Percentiles rank a stretch among this genome's conserved stretches.
Evolutionary conservation across 2,329 filamentous ascomycete species (phyloP).

Genomic region (Huntiella decipiens): DNA sequence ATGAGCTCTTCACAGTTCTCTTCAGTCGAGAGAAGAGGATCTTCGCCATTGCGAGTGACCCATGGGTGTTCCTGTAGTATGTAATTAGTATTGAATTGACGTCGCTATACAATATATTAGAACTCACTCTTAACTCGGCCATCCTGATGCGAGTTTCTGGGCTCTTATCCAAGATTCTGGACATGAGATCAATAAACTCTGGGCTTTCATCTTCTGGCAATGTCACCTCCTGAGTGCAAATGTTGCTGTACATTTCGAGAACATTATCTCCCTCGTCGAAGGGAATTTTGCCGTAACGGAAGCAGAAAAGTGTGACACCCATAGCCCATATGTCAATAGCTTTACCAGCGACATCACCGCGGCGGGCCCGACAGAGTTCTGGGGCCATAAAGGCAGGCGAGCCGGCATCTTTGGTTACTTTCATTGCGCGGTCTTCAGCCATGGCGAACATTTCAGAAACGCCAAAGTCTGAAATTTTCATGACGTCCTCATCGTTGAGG

Average conservation of each 20-base stretch:
- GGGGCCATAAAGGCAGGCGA: constrained; percentile 90
- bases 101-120: no score
- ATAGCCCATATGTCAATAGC: constrained; percentile 97
- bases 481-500: constrained; percentile 65
- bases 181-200: constrained; percentile 57
- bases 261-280: constrained; percentile 57
- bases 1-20: constrained; percentile 74
- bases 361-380: constrained; percentile 71
- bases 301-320: constrained; percentile 85
- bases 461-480: constrained; percentile 97
- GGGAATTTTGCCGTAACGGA: constrained; percentile 73
- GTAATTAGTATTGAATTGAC: neutral
- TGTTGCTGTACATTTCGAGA: constrained; percentile 76
- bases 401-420: constrained; percentile 78
- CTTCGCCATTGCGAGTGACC: constrained; percentile 66
- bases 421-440: constrained; percentile 60
- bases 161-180: constrained; percentile 62
- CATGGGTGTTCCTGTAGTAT: constrained; percentile 59
- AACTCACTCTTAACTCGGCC: constrained; percentile 52
- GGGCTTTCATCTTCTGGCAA: constrained; percentile 46
- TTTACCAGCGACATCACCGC: constrained; percentile 71
- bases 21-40: constrained; percentile 58
- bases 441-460: constrained; percentile 90
- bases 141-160: constrained; percentile 69
- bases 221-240: constrained; percentile 48